These are phyloP conservation scores for Pilaira anomala DNA, from an alignment of 192 early-diverging fungal species.

Conservation along the genomic window DNA sequence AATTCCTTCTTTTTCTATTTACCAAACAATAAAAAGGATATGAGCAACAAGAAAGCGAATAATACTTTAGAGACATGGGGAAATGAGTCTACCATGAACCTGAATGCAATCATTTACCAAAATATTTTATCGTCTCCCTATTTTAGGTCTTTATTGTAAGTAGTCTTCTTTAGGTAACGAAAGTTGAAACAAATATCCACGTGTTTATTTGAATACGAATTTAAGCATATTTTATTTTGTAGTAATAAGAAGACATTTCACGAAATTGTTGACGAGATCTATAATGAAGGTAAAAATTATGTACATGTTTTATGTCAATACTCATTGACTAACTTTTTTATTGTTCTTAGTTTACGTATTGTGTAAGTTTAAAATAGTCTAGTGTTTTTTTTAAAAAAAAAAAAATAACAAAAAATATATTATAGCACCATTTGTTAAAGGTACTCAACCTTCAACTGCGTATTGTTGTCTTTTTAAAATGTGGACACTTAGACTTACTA, in stretches of 20 bases:
- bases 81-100: slow-evolving; percentile 78
- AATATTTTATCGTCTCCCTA: slow-evolving; percentile 74
- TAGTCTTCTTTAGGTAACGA: slow-evolving; percentile 5
- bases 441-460: slow-evolving; percentile 73
- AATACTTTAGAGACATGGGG: slow-evolving; percentile 68
- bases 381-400: background rate
- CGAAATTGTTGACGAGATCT: slow-evolving; percentile 75
- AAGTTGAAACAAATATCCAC: background rate
- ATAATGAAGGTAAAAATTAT: slow-evolving; percentile 52
- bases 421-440: slow-evolving; percentile 79
- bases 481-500: slow-evolving; percentile 72
- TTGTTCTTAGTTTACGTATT: slow-evolving; percentile 19
- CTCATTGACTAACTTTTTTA: slow-evolving; percentile 6
- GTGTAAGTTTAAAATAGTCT: slow-evolving; percentile 15
- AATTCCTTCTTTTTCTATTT: no score
- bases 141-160: slow-evolving; percentile 70
- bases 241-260: slow-evolving; percentile 74
- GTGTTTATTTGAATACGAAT: background rate
- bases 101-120: slow-evolving; percentile 68
- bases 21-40: slow-evolving; percentile 14
- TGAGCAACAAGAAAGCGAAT: slow-evolving; percentile 23
- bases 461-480: slow-evolving; percentile 84
- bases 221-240: background rate
- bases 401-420: background rate
- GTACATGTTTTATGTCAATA: no score